phyloP scores from a whole-genome alignment of 2,329 filamentous ascomycete genomes.

The Paecilomyces niveus region DNA sequence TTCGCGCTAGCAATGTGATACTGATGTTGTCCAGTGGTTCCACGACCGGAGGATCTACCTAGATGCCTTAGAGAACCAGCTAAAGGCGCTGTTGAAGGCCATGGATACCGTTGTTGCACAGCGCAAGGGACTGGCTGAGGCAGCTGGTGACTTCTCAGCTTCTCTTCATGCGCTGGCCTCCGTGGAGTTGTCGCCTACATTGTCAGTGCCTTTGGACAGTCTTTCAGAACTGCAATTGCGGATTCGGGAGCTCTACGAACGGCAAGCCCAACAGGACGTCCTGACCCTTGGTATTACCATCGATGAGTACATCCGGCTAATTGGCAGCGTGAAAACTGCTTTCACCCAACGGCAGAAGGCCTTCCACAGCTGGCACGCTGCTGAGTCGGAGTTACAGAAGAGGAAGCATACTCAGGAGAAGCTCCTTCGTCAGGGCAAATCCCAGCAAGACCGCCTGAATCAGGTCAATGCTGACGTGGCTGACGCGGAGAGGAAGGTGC shows the following conservation, averaged over 20 bases:
- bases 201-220: slow-evolving; percentile 83
- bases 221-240: slow-evolving; percentile 90
- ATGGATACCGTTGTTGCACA: slow-evolving; percentile 90
- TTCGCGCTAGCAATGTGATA: slow-evolving; percentile 3
- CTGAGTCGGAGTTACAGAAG: slow-evolving; percentile 86
- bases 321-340: slow-evolving; percentile 88
- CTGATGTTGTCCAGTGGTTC: slow-evolving; percentile 65
- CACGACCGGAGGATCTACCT: slow-evolving; percentile 93
- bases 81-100: slow-evolving; percentile 83
- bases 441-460: slow-evolving; percentile 89
- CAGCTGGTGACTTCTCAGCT: slow-evolving; percentile 85
- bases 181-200: slow-evolving; percentile 81
- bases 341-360: slow-evolving; percentile 91
- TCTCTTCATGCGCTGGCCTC: slow-evolving; percentile 88
- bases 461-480: slow-evolving; percentile 87
- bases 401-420: slow-evolving; percentile 87
- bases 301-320: slow-evolving; percentile 94
- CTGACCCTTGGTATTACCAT: slow-evolving; percentile 95
- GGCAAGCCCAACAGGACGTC: slow-evolving; percentile 94
- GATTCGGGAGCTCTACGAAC: slow-evolving; percentile 90
- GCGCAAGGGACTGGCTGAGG: slow-evolving; percentile 87
- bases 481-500: slow-evolving; percentile 89
- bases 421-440: slow-evolving; percentile 86
- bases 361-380: slow-evolving; percentile 87
- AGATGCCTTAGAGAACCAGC: slow-evolving; percentile 84